Conservation (phyloP, 2,329 filamentous ascomycete genomes). For the Colletotrichum tabaci region DNA sequence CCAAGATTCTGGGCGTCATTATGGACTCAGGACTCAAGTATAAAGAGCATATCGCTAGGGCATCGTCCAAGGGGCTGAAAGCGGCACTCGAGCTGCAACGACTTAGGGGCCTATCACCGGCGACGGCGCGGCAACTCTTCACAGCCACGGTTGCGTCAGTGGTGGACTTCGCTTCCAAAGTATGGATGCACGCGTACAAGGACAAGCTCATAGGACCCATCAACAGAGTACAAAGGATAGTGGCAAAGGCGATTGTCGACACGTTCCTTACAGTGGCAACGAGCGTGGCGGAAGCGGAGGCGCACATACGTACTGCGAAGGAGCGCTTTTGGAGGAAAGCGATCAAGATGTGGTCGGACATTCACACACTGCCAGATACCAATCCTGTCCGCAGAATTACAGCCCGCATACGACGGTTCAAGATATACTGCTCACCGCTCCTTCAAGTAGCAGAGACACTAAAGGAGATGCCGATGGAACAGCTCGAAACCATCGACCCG, state of each 20-base stretch:
- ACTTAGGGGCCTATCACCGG: slow-evolving; percentile 37
- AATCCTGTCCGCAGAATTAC: too few species aligned
- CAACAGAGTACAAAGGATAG: slow-evolving; percentile 37
- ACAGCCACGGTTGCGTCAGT: slow-evolving; percentile 44
- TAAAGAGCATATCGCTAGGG: slow-evolving; percentile 46
- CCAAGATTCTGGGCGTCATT: neutral
- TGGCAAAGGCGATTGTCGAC: slow-evolving; percentile 42
- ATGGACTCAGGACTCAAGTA: slow-evolving; percentile 41
- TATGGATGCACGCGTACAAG: slow-evolving; percentile 45
- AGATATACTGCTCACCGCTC: neutral
- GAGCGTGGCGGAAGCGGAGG: slow-evolving; percentile 44
- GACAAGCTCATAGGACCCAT: slow-evolving; percentile 33
- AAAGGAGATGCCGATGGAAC: neutral
- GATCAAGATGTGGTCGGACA: slow-evolving; percentile 10
- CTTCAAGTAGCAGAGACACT: neutral
- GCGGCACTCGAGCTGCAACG: slow-evolving; percentile 44
- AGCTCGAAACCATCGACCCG: neutral
- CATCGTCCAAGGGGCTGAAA: slow-evolving; percentile 44
- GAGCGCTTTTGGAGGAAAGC: slow-evolving; percentile 43
- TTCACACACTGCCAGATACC: too few species aligned
- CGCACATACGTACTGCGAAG: slow-evolving; percentile 40
- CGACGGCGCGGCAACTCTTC: slow-evolving; percentile 46
- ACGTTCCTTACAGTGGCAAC: slow-evolving; percentile 43
- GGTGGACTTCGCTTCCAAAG: slow-evolving; percentile 48
- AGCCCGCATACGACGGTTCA: neutral